phyloP scores from a whole-genome alignment of 208 protist genomes.

The Leishmania braziliensis region DNA sequence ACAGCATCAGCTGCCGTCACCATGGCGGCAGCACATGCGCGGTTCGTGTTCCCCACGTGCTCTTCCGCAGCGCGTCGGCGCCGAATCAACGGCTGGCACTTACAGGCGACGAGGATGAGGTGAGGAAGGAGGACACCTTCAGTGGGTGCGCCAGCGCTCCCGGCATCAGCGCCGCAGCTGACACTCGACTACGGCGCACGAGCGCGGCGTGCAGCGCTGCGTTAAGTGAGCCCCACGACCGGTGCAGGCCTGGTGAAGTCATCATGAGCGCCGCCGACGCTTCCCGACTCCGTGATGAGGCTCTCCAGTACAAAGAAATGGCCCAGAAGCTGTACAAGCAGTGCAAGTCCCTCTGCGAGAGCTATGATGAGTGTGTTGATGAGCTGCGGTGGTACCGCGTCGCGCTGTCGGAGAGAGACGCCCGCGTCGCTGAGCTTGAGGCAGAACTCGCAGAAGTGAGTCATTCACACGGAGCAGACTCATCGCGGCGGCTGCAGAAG shows the following conservation, averaged over 20 bases:
- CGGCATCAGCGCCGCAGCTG: background rate
- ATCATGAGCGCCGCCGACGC: background rate
- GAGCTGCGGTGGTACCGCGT: conserved; percentile 36
- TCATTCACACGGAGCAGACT: background rate
- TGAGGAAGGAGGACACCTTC: background rate
- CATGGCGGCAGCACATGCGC: background rate
- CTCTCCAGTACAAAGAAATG: conserved; percentile 45
- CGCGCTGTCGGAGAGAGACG: conserved; percentile 25
- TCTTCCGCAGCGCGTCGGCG: conserved; percentile 29
- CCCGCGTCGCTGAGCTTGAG: conserved; percentile 32
- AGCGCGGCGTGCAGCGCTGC: background rate
- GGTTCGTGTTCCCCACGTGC: background rate
- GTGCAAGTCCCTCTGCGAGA: conserved; percentile 54
- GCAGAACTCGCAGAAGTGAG: conserved; percentile 5
- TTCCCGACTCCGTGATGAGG: conserved; percentile 19
- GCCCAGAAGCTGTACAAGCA: conserved; percentile 57
- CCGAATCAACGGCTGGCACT: conserved; percentile 9
- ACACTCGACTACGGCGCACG: background rate
- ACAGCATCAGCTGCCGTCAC: background rate
- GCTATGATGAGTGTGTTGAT: conserved; percentile 66
- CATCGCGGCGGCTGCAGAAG: background rate
- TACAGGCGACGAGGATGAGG: background rate
- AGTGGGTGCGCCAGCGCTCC: background rate
- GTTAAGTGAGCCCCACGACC: background rate
- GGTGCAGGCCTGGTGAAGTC: conserved; percentile 17